A percentile compares a stretch with the other conserved stretches of the same genome.
phyloP scores from a whole-genome alignment of 192 early-diverging fungal genomes.

The Mortierella hygrophila region DNA sequence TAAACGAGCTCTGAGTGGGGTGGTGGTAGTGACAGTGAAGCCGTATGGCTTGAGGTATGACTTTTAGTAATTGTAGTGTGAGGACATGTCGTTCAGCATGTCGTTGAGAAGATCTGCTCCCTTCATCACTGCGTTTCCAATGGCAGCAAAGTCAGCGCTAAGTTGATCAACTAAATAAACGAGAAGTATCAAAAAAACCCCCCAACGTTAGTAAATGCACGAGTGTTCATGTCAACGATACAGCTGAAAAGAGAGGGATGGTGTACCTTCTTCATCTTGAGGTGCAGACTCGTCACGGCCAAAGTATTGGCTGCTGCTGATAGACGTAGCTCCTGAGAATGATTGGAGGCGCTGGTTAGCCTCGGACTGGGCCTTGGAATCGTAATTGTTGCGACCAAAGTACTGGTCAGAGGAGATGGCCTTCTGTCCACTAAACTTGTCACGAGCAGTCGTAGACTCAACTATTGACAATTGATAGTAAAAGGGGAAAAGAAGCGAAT shows the following conservation, averaged over 20 bases:
- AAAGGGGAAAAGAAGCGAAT: background rate
- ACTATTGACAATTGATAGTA: constrained; percentile 2
- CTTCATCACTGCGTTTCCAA: constrained; percentile 57
- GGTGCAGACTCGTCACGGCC: constrained; percentile 72
- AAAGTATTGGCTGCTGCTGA: constrained; percentile 89
- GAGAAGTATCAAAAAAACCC: background rate
- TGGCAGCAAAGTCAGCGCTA: constrained; percentile 54
- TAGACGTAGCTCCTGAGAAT: constrained; percentile 83
- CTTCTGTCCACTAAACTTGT: constrained; percentile 87
- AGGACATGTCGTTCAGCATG: constrained; percentile 54
- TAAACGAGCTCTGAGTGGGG: constrained; percentile 8
- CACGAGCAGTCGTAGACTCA: constrained; percentile 71
- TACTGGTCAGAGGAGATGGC: constrained; percentile 94
- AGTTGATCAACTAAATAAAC: constrained; percentile 39
- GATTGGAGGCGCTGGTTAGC: constrained; percentile 66
- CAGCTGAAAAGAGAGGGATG: background rate
- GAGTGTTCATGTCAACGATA: background rate
- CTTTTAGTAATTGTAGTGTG: constrained; percentile 54
- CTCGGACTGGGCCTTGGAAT: constrained; percentile 67
- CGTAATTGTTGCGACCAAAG: constrained; percentile 84
- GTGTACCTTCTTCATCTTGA: constrained; percentile 31
- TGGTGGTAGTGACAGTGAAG: background rate
- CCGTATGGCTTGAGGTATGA: background rate
- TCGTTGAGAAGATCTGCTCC: constrained; percentile 53
- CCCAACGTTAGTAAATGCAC: background rate